Evolutionary conservation across 148 eudicot species (phyloP).

Genomic region (Chenopodium formosanum): DNA sequence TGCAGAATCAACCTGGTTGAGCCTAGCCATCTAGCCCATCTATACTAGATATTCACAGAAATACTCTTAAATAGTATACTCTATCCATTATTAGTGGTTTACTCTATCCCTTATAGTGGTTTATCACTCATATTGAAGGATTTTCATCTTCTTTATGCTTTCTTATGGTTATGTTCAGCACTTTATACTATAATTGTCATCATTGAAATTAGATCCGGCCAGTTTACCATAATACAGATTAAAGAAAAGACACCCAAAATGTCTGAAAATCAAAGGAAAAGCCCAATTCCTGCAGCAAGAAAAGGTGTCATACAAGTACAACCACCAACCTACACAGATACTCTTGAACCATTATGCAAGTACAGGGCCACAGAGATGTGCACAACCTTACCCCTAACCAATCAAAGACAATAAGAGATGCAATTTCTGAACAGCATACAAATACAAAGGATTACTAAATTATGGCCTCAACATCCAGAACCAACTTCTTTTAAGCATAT

Average conservation of each 20-base stretch:
- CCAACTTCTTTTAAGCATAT: constrained; percentile 5
- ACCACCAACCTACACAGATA: not conserved
- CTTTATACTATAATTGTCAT: not conserved
- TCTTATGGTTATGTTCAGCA: not conserved
- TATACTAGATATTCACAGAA: not conserved
- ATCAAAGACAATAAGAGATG: not conserved
- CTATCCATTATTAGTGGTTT: not conserved
- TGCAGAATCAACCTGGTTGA: not conserved
- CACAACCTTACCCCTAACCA: not conserved
- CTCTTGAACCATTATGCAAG: not conserved
- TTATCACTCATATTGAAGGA: not conserved
- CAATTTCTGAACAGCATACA: not conserved
- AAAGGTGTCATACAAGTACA: not conserved
- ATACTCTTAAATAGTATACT: not conserved
- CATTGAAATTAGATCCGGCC: not conserved
- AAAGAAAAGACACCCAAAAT: not conserved
- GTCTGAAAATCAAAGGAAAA: not conserved
- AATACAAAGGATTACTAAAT: not conserved
- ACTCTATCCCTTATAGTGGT: no score
- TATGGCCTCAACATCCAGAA: not conserved
- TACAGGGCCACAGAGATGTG: not conserved
- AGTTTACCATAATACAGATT: not conserved
- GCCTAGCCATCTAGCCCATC: not conserved
- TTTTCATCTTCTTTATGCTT: not conserved
- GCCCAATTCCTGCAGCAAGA: not conserved